phyloP scores from a whole-genome alignment of 768 basidiomycete genomes.

The Trametopsis cervina region DNA sequence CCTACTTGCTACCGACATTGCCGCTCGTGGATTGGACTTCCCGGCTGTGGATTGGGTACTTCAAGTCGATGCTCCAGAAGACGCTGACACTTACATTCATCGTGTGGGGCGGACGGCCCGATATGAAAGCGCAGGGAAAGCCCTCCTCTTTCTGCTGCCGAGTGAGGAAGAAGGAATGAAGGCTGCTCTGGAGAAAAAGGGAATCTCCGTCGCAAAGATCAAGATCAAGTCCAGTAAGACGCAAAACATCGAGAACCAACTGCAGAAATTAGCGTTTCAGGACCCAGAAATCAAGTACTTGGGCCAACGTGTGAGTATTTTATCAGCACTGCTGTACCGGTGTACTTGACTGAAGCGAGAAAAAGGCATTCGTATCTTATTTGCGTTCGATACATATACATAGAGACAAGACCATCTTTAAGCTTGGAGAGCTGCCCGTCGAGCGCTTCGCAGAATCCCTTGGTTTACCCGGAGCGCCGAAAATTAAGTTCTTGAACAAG shows the following conservation, averaged over 20 bases:
- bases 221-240: slow-evolving; percentile 88
- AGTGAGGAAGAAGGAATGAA: slow-evolving; percentile 93
- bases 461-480: slow-evolving; percentile 90
- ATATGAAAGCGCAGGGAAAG: slow-evolving; percentile 87
- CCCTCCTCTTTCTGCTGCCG: slow-evolving; percentile 74
- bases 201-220: slow-evolving; percentile 66
- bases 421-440: slow-evolving; percentile 72
- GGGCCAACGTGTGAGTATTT: slow-evolving; percentile 70
- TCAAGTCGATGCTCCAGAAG: slow-evolving; percentile 94
- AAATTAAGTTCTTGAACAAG: slow-evolving; percentile 78
- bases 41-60: slow-evolving; percentile 96
- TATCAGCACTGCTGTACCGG: not conserved
- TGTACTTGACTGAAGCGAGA: not conserved
- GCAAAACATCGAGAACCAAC: slow-evolving; percentile 73
- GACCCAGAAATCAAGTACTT: slow-evolving; percentile 97
- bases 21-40: slow-evolving; percentile 94
- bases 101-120: slow-evolving; percentile 93
- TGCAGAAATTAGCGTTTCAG: slow-evolving; percentile 91
- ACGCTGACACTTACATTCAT: slow-evolving; percentile 96
- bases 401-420: slow-evolving; percentile 91
- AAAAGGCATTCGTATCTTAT: slow-evolving; percentile 94
- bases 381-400: slow-evolving; percentile 88
- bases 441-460: slow-evolving; percentile 84
- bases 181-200: slow-evolving; percentile 61
- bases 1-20: slow-evolving; percentile 93